Conservation (phyloP, 306 rosid genomes). For the Psophocarpus tetragonolobus region DNA sequence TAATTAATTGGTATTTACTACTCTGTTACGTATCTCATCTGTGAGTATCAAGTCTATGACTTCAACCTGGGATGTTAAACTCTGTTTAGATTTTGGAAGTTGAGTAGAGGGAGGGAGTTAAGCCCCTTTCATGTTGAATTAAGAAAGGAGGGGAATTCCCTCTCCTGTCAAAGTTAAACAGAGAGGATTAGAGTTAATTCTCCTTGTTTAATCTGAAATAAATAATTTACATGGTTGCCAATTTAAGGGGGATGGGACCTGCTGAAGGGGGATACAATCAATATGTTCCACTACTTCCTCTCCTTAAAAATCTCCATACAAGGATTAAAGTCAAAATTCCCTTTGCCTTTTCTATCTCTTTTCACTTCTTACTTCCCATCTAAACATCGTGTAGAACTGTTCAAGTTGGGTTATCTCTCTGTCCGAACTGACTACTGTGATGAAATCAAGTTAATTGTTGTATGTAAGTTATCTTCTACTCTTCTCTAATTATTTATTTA, state of each 20-base stretch:
- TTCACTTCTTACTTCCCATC: neutral
- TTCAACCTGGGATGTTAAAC: slow-evolving; percentile 22
- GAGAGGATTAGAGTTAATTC: neutral
- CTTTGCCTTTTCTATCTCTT: neutral
- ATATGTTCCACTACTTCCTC: neutral
- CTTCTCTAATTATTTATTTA: neutral
- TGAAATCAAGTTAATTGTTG: slow-evolving; percentile 24
- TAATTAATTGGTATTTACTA: slow-evolving; percentile 9
- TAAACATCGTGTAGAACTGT: neutral
- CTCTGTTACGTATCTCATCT: neutral
- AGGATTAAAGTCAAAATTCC: neutral
- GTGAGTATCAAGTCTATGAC: slow-evolving; percentile 3
- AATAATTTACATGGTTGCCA: neutral
- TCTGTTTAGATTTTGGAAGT: slow-evolving; percentile 18
- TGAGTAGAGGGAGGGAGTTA: neutral
- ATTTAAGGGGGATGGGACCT: slow-evolving; percentile 7
- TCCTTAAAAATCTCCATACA: slow-evolving; percentile 6
- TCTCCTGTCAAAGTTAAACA: neutral
- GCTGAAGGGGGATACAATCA: neutral
- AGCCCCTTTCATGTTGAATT: slow-evolving; percentile 6
- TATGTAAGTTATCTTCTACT: neutral
- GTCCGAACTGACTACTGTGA: slow-evolving; percentile 5
- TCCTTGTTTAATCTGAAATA: slow-evolving; percentile 16
- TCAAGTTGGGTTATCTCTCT: slow-evolving; percentile 6
- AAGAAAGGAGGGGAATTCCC: neutral